phyloP scores from a whole-genome alignment of 148 eudicot genomes.

The Amaranthus cruentus region DNA sequence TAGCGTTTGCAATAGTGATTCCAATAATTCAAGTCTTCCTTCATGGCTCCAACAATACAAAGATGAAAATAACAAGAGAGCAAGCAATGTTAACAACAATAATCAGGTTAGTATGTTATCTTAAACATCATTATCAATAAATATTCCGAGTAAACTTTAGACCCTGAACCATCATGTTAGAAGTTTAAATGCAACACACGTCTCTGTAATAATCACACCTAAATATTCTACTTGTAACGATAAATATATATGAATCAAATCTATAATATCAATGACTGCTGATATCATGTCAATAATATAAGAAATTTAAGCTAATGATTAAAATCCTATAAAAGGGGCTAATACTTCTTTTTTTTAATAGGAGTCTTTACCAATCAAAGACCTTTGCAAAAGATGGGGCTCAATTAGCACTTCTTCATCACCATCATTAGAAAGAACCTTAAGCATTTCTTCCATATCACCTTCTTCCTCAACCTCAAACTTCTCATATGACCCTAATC shows the following conservation, averaged over 20 bases:
- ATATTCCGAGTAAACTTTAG: no score
- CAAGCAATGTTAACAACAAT: conserved; percentile 17
- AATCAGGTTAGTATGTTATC: conserved; percentile 44
- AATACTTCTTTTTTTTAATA: conserved; percentile 6
- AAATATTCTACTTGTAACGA: no score
- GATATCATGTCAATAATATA: no score
- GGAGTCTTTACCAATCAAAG: conserved; percentile 45
- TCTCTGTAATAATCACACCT: no score
- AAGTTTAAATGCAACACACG: no score
- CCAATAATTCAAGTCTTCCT: conserved; percentile 63
- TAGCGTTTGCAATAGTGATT: conserved; percentile 34
- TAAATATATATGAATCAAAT: no score
- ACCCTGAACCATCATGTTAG: no score
- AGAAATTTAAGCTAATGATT: no score
- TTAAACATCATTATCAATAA: not conserved
- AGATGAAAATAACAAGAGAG: conserved; percentile 50
- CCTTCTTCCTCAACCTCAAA: conserved; percentile 51
- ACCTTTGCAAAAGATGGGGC: conserved; percentile 59
- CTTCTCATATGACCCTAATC: conserved; percentile 44
- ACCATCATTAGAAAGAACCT: conserved; percentile 40
- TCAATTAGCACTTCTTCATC: conserved; percentile 34
- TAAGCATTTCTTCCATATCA: conserved; percentile 50
- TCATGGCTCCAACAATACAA: conserved; percentile 71
- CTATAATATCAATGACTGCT: no score
- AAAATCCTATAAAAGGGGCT: no score